phyloP scores from a whole-genome alignment of 2,329 filamentous ascomycete genomes.

The Cladobotryum protrusum region DNA sequence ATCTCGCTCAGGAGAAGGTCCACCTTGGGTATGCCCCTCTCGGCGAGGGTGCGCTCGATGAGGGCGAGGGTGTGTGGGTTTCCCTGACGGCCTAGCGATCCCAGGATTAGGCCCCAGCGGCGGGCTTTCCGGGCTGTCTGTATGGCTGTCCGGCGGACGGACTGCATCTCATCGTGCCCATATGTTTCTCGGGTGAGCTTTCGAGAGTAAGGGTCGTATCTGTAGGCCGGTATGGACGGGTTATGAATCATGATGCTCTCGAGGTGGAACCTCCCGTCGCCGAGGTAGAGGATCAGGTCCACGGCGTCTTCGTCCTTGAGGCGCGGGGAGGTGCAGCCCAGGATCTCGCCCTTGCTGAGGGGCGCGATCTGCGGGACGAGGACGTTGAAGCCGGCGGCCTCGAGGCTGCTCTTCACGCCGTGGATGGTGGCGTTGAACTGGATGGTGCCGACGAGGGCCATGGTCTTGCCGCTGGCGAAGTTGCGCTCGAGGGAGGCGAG shows the following conservation, averaged over 20 bases:
- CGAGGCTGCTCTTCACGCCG: slow-evolving; percentile 69
- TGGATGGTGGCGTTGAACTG: slow-evolving; percentile 98
- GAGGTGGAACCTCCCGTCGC: slow-evolving; percentile 90
- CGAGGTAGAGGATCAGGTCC: slow-evolving; percentile 80
- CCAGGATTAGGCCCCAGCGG: slow-evolving; percentile 94
- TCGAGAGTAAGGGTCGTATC: slow-evolving; percentile 94
- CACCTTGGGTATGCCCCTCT: slow-evolving; percentile 70
- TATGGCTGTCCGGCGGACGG: slow-evolving; percentile 72
- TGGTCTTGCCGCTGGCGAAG: slow-evolving; percentile 75
- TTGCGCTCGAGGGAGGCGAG: slow-evolving; percentile 83
- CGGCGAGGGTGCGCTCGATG: slow-evolving; percentile 71
- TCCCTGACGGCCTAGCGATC: slow-evolving; percentile 85
- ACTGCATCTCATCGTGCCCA: slow-evolving; percentile 85
- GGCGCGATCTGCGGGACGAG: slow-evolving; percentile 89
- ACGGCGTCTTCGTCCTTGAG: slow-evolving; percentile 53
- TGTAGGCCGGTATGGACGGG: slow-evolving; percentile 80
- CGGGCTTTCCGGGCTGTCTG: slow-evolving; percentile 64
- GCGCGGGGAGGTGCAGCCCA: slow-evolving; percentile 90
- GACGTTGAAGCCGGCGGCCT: slow-evolving; percentile 77
- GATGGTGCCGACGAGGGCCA: slow-evolving; percentile 93
- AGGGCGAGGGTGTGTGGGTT: slow-evolving; percentile 88
- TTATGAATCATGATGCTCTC: slow-evolving; percentile 99
- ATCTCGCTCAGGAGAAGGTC: slow-evolving; percentile 90
- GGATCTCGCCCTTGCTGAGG: slow-evolving; percentile 87
- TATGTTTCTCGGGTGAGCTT: slow-evolving; percentile 89